Evolutionary conservation across 139 green algal genomes (phyloP).

Genomic region (Prasinococcaceae sp.): DNA sequence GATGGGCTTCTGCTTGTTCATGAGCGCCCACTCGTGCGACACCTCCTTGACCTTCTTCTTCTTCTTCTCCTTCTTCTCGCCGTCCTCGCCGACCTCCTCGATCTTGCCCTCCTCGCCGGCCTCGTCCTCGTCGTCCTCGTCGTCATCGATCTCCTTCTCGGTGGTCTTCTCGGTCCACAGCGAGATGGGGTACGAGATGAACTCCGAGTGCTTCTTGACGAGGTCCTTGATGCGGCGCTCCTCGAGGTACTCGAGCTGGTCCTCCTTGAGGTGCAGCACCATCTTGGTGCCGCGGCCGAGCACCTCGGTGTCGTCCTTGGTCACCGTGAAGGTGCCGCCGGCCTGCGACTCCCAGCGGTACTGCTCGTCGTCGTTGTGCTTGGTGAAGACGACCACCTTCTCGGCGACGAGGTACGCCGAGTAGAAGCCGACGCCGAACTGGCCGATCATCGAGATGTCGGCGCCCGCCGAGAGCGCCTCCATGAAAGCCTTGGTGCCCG

Average conservation of each 20-base stretch:
- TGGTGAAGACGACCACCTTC: conserved; percentile 52
- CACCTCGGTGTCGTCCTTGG: conserved; percentile 47
- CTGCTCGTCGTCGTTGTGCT: conserved; percentile 99
- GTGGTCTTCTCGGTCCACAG: conserved; percentile 94
- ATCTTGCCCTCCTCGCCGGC: conserved; percentile 64
- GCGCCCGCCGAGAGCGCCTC: conserved; percentile 93
- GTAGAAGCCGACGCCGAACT: conserved; percentile 99
- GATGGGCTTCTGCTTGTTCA: conserved; percentile 99
- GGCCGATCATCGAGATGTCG: conserved; percentile 98
- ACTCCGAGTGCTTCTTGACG: conserved; percentile 99
- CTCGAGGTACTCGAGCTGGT: conserved; percentile 86
- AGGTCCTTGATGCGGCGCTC: conserved; percentile 96
- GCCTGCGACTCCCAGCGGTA: conserved; percentile 97
- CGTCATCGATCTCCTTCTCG: conserved; percentile 85
- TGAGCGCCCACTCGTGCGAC: conserved; percentile 86
- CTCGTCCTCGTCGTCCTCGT: conserved; percentile 70
- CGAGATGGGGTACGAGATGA: conserved; percentile 98
- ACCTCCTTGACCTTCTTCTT: conserved; percentile 84
- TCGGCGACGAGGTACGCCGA: conserved; percentile 98
- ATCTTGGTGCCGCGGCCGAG: conserved; percentile 94
- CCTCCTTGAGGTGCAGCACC: conserved; percentile 79
- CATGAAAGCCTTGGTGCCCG: conserved; percentile 98
- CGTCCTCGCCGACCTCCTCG: conserved; percentile 57
- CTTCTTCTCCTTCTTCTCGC: conserved; percentile 48
- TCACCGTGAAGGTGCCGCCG: conserved; percentile 96